Evolutionary conservation across 176 grass and related monocot species (phyloP), one percentile per base, ranked within the genome.

Genomic region (Bothriochloa decipiens): DNA sequence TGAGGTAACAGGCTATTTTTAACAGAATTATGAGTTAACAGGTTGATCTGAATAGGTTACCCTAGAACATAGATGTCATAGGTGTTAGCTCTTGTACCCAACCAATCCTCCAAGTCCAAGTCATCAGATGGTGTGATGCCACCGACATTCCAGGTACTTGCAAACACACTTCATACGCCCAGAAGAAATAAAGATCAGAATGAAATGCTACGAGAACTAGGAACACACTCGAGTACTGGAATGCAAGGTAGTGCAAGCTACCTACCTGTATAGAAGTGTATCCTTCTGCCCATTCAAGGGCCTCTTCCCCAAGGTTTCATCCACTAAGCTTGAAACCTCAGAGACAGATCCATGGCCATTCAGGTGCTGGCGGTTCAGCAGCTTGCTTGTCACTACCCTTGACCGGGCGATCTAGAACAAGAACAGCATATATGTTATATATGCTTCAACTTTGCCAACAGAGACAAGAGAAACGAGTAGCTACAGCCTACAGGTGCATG

Each of bases 51-150:
- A 66, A 32, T 17, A 45, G 40, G 18, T 7, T 95, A 96, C 96
- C 96, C 96, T 69, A 99, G 86, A 83, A 99, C 96, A 76, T 99
- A 99, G 23, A 99, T 99, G 67, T 96, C 96, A 4, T 90, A 99
- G 26, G 84, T 82, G 72, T 86, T 86, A 68, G 77, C 62, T 17
- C 72, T 68, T 36, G 85, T 76, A 78, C 89, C 96, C 88, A 99
- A 77, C 93, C 93, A 96, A 86, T 99, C 89, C 53, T 95, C 91
- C 91, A 99, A 92, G 46, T 88, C 82, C 29, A 99, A 78, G 92
- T 87, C 89, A 81, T 90, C 82, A 18, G 89, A 81, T 22, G 96
- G 96, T 26, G 42, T 16, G 49, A 89, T 74, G 53, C 91, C 96
- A 63, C 93, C 96, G 1, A 99, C 87, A 84, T 99, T 99, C 96